These are phyloP conservation scores for Aciculosporium take DNA, from an alignment of 2,329 filamentous ascomycete genomes.

Conservation along the genomic window DNA sequence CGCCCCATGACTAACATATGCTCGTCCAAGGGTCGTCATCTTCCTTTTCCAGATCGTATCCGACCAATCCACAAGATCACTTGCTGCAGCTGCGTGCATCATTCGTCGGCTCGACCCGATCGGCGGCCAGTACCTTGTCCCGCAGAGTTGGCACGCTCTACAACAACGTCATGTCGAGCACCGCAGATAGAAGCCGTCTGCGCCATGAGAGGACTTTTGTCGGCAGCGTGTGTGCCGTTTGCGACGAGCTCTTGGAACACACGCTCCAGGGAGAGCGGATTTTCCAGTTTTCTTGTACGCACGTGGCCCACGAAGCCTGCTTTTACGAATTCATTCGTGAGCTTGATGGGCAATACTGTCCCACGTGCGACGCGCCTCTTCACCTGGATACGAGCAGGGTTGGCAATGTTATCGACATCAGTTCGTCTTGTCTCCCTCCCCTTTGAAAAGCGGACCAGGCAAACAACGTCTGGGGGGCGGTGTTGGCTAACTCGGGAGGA, in stretches of 20 bases:
- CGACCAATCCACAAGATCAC: slow-evolving; percentile 14
- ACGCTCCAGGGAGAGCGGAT: slow-evolving; percentile 88
- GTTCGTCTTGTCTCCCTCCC: slow-evolving; percentile 31
- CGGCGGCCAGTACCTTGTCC: slow-evolving; percentile 17
- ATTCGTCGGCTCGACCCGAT: slow-evolving; percentile 20
- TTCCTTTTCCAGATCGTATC: slow-evolving; percentile 9
- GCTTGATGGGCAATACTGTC: slow-evolving; percentile 86
- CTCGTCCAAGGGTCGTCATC: neutral
- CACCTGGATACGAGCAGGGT: slow-evolving; percentile 85
- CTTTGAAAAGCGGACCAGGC: no score
- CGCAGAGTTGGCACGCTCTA: slow-evolving; percentile 24
- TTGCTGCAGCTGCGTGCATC: slow-evolving; percentile 18
- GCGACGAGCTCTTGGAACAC: slow-evolving; percentile 91
- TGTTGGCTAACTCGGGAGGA: slow-evolving; percentile 14
- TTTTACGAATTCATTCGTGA: slow-evolving; percentile 98
- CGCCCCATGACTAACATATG: neutral
- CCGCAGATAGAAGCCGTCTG: slow-evolving; percentile 58
- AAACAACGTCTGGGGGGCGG: slow-evolving; percentile 11
- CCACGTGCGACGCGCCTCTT: slow-evolving; percentile 80
- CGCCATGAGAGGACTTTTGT: slow-evolving; percentile 90
- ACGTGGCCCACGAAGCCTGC: slow-evolving; percentile 94
- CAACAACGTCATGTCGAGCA: slow-evolving; percentile 30
- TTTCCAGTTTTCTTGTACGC: slow-evolving; percentile 88
- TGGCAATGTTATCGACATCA: slow-evolving; percentile 83
- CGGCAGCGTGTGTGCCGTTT: slow-evolving; percentile 86